phyloP scores from a whole-genome alignment of 169 alveolate genomes.

The Amoebophrya sp. region DNA sequence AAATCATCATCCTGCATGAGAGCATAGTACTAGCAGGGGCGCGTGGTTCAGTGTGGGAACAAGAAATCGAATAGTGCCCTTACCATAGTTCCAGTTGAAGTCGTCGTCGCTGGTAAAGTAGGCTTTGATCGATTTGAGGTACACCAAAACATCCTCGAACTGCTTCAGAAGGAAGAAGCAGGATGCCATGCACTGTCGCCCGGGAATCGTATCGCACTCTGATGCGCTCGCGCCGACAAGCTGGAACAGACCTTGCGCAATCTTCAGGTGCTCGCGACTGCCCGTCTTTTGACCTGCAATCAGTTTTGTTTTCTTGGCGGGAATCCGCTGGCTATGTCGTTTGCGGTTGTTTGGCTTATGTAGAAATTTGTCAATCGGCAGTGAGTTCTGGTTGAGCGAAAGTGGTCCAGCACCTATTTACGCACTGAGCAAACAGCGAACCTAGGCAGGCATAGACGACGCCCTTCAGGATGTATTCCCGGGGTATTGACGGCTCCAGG shows the following conservation, averaged over 20 bases:
- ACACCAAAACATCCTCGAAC: conserved; percentile 79
- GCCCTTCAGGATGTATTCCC: conserved; percentile 73
- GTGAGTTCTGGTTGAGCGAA: too few species aligned
- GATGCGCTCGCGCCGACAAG: conserved; percentile 77
- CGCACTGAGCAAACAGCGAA: too few species aligned
- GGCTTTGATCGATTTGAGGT: conserved; percentile 65
- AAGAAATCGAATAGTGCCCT: neutral
- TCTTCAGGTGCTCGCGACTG: conserved; percentile 61
- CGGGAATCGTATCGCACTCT: conserved; percentile 86
- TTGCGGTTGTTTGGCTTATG: too few species aligned
- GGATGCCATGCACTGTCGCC: conserved; percentile 79
- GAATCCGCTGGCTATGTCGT: too few species aligned
- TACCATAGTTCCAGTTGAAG: conserved; percentile 76
- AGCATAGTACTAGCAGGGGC: too few species aligned
- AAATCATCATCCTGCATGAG: too few species aligned
- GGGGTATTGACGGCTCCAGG: conserved; percentile 46
- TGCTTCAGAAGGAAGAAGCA: conserved; percentile 70
- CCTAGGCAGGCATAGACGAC: conserved; percentile 73
- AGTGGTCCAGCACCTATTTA: too few species aligned
- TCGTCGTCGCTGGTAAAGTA: conserved; percentile 78
- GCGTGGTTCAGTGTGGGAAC: neutral
- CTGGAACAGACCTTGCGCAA: conserved; percentile 68
- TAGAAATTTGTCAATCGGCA: too few species aligned
- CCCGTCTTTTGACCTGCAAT: conserved; percentile 45
- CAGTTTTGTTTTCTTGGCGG: too few species aligned